These are phyloP conservation scores for Thielaviopsis euricoi DNA, from an alignment of 2,329 filamentous ascomycete genomes.

Conservation along the genomic window DNA sequence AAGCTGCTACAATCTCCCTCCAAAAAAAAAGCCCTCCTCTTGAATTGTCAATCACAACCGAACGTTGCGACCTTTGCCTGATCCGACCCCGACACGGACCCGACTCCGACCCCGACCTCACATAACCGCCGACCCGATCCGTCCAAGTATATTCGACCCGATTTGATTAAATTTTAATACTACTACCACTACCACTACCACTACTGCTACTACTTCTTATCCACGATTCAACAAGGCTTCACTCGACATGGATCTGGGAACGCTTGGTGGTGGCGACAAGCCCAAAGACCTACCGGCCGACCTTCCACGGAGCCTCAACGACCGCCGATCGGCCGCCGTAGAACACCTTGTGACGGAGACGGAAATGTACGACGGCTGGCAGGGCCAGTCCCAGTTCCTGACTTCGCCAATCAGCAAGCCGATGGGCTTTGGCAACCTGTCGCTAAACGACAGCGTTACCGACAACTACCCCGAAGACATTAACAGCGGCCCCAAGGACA, in stretches of 20 bases:
- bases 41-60: too few relatives aligned
- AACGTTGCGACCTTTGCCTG: too few relatives aligned
- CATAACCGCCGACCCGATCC: too few relatives aligned
- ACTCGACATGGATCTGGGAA: slow-evolving; percentile 46
- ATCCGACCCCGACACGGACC: too few relatives aligned
- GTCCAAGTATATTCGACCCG: too few relatives aligned
- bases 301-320: slow-evolving; percentile 80
- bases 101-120: too few relatives aligned
- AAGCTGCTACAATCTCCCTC: too few relatives aligned
- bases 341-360: slow-evolving; percentile 58
- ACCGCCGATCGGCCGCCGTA: slow-evolving; percentile 53
- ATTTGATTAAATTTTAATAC: too few relatives aligned
- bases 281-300: slow-evolving; percentile 55
- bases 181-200: too few relatives aligned
- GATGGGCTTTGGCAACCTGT: slow-evolving; percentile 63
- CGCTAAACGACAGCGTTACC: slow-evolving; percentile 54
- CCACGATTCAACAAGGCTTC: slow-evolving; percentile 21
- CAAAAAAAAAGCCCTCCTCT: too few relatives aligned
- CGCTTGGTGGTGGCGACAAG: slow-evolving; percentile 28
- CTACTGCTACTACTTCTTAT: too few relatives aligned
- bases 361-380: slow-evolving; percentile 98
- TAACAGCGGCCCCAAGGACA: slow-evolving; percentile 47
- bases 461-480: slow-evolving; percentile 42
- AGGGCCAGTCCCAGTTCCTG: slow-evolving; percentile 93
- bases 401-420: slow-evolving; percentile 74